Conservation (phyloP, 768 basidiomycete species). For the Plicaturopsis crispa region DNA sequence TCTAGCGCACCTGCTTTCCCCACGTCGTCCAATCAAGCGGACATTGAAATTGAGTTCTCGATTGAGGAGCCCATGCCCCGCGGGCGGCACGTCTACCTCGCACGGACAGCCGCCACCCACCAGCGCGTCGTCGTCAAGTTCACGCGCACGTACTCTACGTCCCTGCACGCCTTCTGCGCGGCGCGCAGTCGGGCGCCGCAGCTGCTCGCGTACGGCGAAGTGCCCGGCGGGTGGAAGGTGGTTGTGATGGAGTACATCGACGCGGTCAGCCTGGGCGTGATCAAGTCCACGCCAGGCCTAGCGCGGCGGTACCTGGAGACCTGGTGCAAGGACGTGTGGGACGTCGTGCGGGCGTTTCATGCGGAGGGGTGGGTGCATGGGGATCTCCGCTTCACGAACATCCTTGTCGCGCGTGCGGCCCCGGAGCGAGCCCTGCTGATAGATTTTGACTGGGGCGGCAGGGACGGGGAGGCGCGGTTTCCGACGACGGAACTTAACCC, state of each 20-base stretch:
- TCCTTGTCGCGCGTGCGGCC: constrained; percentile 9
- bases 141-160: constrained; percentile 10
- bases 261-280: neutral
- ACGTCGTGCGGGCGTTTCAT: constrained; percentile 10
- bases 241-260: constrained; percentile 17
- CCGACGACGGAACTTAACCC: constrained; percentile 12
- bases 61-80: too few species aligned
- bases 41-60: too few species aligned
- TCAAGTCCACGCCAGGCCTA: neutral
- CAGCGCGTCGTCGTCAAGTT: constrained; percentile 16
- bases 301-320: neutral
- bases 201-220: constrained; percentile 15
- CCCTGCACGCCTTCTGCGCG: constrained; percentile 17
- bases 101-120: constrained; percentile 1
- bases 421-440: constrained; percentile 10
- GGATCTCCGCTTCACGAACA: constrained; percentile 15
- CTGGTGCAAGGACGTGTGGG: constrained; percentile 1
- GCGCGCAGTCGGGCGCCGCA: constrained; percentile 14
- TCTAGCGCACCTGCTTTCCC: too few species aligned
- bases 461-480: constrained; percentile 13
- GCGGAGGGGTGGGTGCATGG: constrained; percentile 13
- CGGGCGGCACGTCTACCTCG: too few species aligned
- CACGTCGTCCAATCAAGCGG: too few species aligned
- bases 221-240: constrained; percentile 21
- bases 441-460: constrained; percentile 23